Evolutionary conservation across 1,284 basidiomycete genomes (phyloP), one percentile per base, ranked within the genome.

Genomic region (Puccinia hordei): DNA sequence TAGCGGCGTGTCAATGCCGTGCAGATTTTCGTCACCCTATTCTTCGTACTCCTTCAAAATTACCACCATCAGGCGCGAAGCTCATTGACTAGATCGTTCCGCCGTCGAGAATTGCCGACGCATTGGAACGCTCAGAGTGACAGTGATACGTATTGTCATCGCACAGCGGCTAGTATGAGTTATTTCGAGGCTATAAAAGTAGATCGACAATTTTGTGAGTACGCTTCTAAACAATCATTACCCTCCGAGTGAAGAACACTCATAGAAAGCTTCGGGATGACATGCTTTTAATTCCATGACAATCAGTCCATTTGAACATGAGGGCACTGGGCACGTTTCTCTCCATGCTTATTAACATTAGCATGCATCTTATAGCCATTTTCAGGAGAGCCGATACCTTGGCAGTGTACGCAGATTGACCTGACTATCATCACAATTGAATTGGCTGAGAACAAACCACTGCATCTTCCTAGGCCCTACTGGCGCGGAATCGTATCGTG

Each of bases 331-430:
- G 61, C 35, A 63, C 61, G 33, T 63, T 63, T 41, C 35, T 63
- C 61, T 33, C 61, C 22, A 63, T 63, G 61, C 61, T 63, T 30
- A 41, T 63, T 35, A 63, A 63, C 22, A 63, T 63, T 30, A n/a
- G 8, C 15, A 35, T 63, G 22, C 61, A 63, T 30, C 61, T 63
- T 15, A 63, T 63, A 12, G 61, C 61, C 61, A 63, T 63, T 38
- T 2, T 63, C 61, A 63, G 35, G 35, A 63, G 35, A 6, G 61
- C 19, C 61, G 61, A 63, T 38, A 63, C 61, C 61, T 30, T 63
- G 15, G 13, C 61, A 41, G 35, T 38, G 61, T 63, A 19, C 61
- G 61, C 19, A 63, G 35, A 15, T 63, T 63, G 12, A 15, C 2
- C 22, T 6, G 41, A 12, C 35, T 4, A 63, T 63, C 22, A 10